Conservation (phyloP, 257 asterid genomes). For the Salvia splendens region DNA sequence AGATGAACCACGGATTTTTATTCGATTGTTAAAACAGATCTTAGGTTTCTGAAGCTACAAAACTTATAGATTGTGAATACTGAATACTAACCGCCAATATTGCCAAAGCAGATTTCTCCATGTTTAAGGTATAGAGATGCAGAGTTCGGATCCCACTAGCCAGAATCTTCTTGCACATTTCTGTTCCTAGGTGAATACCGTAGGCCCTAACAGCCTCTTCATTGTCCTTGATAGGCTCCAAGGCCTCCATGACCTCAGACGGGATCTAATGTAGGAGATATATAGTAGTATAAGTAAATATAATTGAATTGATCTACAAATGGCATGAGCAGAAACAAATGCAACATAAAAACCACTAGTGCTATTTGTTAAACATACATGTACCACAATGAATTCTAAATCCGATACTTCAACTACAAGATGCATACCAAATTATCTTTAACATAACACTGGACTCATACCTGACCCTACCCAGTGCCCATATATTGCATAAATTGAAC, state of each 20-base stretch:
- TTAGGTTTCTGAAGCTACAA: too few relatives aligned
- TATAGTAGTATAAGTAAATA: conserved; percentile 15
- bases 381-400: background rate
- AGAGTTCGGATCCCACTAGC: conserved; percentile 87
- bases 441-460: too few relatives aligned
- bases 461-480: too few relatives aligned
- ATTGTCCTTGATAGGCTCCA: conserved; percentile 97
- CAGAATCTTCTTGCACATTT: conserved; percentile 97
- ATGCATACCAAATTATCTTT: background rate
- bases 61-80: background rate
- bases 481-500: too few relatives aligned
- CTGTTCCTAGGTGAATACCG: conserved; percentile 94
- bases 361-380: conserved; percentile 14
- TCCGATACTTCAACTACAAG: too few relatives aligned
- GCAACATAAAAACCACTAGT: conserved; percentile 18
- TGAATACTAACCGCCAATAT: conserved; percentile 69
- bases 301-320: background rate
- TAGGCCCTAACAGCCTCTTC: conserved; percentile 98
- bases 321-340: conserved; percentile 12
- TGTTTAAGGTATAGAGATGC: conserved; percentile 90
- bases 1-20: conserved; percentile 20
- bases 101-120: conserved; percentile 98
- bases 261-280: conserved; percentile 58
- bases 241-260: conserved; percentile 79
- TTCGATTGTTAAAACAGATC: too few relatives aligned